Evolutionary conservation across 768 basidiomycete species (phyloP).

Genomic region (Agaricus sinodeliciosus): DNA sequence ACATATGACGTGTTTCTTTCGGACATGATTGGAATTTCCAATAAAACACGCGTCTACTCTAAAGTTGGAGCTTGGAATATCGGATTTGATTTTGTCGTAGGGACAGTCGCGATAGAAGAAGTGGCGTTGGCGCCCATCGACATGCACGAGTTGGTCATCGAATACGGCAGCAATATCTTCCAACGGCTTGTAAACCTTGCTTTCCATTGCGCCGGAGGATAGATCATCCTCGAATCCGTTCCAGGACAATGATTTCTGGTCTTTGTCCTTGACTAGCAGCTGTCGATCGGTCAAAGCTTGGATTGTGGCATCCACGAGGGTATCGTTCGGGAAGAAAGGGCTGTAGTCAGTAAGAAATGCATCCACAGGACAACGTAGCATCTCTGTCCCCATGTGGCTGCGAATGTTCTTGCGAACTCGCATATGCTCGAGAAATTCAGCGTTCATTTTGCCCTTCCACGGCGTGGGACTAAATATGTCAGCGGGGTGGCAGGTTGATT

Average conservation of each 20-base stretch:
- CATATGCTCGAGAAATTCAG: no score
- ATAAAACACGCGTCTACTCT: conserved; percentile 15
- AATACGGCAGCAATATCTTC: not conserved
- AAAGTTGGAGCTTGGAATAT: conserved; percentile 12
- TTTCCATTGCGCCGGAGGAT: no score
- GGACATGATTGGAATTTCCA: not conserved
- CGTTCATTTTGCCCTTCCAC: no score
- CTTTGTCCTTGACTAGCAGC: no score
- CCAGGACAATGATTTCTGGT: not conserved
- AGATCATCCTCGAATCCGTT: not conserved
- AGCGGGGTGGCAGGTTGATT: no score
- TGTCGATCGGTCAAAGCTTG: no score
- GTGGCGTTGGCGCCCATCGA: not conserved
- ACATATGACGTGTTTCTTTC: not conserved
- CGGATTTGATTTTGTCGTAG: not conserved
- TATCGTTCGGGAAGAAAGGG: not conserved
- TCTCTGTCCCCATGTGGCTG: not conserved
- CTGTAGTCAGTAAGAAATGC: not conserved
- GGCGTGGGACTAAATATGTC: no score
- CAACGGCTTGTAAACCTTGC: not conserved
- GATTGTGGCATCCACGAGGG: not conserved
- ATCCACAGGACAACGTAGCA: not conserved
- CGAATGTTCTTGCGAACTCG: no score
- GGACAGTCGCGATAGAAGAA: not conserved
- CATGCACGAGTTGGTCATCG: not conserved